Evolutionary conservation across 768 basidiomycete genomes (phyloP).

Genomic region (Tulasnella sp.): DNA sequence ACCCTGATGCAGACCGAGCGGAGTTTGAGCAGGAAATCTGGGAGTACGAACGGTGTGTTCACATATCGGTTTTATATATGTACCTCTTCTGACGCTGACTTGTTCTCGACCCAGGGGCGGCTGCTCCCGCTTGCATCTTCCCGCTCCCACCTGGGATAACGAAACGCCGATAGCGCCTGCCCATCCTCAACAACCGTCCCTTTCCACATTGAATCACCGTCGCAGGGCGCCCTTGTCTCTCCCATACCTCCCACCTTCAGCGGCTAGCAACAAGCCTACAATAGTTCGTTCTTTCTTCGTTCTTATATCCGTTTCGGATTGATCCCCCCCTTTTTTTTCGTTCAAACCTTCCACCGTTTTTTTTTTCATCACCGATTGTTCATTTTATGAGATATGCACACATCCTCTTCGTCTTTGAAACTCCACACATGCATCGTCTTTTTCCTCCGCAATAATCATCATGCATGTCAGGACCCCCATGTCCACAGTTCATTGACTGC

Average conservation of each 20-base stretch:
- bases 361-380: no score
- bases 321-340: no score
- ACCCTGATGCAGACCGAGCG: not conserved
- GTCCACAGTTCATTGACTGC: no score
- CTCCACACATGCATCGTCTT: no score
- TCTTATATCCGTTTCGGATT: not conserved
- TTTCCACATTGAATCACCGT: not conserved
- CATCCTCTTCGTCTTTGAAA: no score
- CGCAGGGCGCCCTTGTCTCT: not conserved
- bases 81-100: not conserved
- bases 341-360: no score
- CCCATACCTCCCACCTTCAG: not conserved
- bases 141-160: not conserved
- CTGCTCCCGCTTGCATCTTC: conserved; percentile 3
- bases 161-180: not conserved
- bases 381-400: no score
- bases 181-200: not conserved
- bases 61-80: no score
- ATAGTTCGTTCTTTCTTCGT: not conserved
- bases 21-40: conserved; percentile 5
- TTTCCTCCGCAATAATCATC: no score
- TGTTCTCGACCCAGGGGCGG: not conserved
- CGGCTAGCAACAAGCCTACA: not conserved
- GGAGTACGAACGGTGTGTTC: conserved; percentile 12
- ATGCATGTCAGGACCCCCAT: no score